Evolutionary conservation across 768 basidiomycete species (phyloP).

Genomic region (Obba rivulosa): DNA sequence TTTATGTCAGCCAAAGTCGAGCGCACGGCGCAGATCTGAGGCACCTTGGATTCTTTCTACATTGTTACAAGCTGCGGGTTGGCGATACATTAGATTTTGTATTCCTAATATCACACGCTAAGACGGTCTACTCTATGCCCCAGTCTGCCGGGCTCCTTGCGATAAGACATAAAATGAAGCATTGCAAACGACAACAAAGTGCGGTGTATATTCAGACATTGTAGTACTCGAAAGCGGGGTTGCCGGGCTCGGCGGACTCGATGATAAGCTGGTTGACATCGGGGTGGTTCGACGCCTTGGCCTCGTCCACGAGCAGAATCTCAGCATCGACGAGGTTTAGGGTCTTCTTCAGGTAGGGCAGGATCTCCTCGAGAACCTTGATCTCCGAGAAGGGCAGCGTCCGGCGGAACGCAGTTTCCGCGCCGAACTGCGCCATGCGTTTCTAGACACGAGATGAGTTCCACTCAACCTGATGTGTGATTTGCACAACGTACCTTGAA

Average conservation of each 20-base stretch:
- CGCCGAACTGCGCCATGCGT: conserved; percentile 74
- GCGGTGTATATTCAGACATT: conserved; percentile 41
- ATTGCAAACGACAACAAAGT: neutral
- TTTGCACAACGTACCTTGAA: conserved; percentile 67
- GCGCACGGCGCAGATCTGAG: no score
- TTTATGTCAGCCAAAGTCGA: conserved; percentile 5
- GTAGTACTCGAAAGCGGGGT: conserved; percentile 82
- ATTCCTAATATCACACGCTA: no score
- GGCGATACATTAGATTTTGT: no score
- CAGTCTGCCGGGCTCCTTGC: no score
- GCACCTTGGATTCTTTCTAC: no score
- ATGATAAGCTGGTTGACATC: conserved; percentile 68
- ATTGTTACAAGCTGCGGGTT: no score
- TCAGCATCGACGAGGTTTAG: conserved; percentile 68
- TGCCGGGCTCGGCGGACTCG: conserved; percentile 83
- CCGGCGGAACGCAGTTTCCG: conserved; percentile 75
- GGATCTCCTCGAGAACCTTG: conserved; percentile 60
- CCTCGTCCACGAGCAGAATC: conserved; percentile 65
- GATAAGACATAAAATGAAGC: neutral
- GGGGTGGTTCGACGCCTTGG: conserved; percentile 41
- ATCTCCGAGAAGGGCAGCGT: conserved; percentile 79
- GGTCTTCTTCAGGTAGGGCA: conserved; percentile 78
- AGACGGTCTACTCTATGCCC: no score
- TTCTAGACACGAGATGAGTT: conserved; percentile 45
- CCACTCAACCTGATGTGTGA: conserved; percentile 3